A percentile compares a stretch with the other conserved stretches of the same genome.
Conservation (phyloP, 2,329 filamentous ascomycete species). For the Monosporascus sp. region DNA sequence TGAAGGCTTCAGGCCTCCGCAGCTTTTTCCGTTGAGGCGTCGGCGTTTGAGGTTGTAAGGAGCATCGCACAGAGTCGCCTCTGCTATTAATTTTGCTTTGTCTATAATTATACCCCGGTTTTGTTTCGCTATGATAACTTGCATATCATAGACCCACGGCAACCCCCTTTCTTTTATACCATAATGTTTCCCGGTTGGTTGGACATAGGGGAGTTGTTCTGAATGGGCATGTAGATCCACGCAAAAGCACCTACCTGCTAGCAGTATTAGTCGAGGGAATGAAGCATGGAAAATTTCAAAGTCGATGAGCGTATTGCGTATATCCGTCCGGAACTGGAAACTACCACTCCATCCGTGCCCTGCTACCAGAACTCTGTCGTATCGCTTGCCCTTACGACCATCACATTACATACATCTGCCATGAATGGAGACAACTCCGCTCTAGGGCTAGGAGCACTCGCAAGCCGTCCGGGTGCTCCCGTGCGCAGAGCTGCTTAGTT, state of each 20-base stretch:
- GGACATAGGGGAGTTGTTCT: not conserved
- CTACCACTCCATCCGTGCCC: no score
- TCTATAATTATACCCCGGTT: slow-evolving; percentile 14
- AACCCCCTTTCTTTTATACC: slow-evolving; percentile 5
- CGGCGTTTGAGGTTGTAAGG: not conserved
- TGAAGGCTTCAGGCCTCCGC: slow-evolving; percentile 36
- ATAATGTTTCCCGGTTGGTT: not conserved
- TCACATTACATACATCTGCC: no score
- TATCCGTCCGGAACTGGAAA: no score
- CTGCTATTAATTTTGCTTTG: slow-evolving; percentile 10
- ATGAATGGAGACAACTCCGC: no score
- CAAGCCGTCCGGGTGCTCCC: no score
- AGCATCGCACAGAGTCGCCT: slow-evolving; percentile 1
- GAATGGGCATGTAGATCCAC: not conserved
- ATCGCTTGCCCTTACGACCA: no score
- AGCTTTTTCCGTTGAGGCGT: slow-evolving; percentile 38
- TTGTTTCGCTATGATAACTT: slow-evolving; percentile 6
- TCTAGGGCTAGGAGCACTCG: no score
- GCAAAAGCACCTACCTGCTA: no score
- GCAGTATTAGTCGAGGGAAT: no score
- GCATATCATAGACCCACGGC: slow-evolving; percentile 7
- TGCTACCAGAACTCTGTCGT: no score
- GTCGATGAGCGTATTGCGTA: no score
- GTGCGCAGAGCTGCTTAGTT: not conserved
- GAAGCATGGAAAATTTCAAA: not conserved